Conservation (phyloP, 1,284 basidiomycete species). For the Pterulicium gracile region DNA sequence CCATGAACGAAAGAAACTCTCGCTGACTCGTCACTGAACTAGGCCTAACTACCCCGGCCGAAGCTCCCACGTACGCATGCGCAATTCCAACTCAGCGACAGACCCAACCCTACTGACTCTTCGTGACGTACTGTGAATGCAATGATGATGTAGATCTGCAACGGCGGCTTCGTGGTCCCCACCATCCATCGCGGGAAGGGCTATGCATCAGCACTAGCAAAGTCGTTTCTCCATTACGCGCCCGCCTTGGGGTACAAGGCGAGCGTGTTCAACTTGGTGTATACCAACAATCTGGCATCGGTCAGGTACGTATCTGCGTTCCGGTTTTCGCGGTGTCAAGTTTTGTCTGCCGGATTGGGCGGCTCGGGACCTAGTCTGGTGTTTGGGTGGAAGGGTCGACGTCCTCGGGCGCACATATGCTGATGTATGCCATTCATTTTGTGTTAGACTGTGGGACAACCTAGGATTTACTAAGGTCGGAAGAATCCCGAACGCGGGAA, state of each 20-base stretch:
- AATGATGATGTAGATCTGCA: constrained; percentile 63
- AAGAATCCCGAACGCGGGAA: constrained; percentile 76
- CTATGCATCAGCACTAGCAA: constrained; percentile 66
- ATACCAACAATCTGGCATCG: constrained; percentile 69
- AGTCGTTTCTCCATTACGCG: constrained; percentile 75
- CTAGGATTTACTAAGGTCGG: constrained; percentile 80
- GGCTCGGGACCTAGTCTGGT: too few relatives aligned
- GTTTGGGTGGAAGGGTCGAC: background rate
- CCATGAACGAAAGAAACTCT: too few relatives aligned
- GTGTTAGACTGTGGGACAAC: constrained; percentile 71
- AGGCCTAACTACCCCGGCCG: background rate
- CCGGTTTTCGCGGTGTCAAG: background rate
- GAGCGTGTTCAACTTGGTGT: constrained; percentile 92
- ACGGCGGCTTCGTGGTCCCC: constrained; percentile 84
- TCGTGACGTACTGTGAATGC: too few relatives aligned
- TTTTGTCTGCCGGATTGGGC: too few relatives aligned
- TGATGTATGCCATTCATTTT: too few relatives aligned
- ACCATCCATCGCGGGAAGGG: constrained; percentile 55
- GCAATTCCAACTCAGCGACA: constrained; percentile 8
- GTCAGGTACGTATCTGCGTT: constrained; percentile 35
- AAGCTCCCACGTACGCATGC: constrained; percentile 2
- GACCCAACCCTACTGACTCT: too few relatives aligned
- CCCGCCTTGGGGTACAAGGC: constrained; percentile 75
- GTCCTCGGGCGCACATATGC: too few relatives aligned
- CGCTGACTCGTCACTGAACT: background rate